Evolutionary conservation across 1,284 basidiomycete genomes (phyloP).

Genomic region (Cryptococcus neoformans): DNA sequence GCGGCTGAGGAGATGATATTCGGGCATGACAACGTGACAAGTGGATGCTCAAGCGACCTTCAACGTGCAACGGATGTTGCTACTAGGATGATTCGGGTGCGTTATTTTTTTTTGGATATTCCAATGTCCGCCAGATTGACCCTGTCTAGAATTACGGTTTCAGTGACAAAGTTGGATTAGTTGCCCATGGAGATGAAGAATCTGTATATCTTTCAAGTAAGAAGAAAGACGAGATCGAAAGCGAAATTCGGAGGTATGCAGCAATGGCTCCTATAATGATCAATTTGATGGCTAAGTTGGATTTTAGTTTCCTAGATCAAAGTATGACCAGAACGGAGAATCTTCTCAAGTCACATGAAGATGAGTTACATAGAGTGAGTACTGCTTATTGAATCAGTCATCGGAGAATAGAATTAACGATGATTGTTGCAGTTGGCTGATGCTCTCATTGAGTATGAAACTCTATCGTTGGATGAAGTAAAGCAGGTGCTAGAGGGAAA

Average conservation of each 20-base stretch:
- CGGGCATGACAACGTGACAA: constrained; percentile 80
- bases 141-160: constrained; percentile 65
- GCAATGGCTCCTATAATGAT: constrained; percentile 1
- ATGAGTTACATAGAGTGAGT: constrained; percentile 74
- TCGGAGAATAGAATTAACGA: background rate
- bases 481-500: constrained; percentile 77
- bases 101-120: constrained; percentile 24
- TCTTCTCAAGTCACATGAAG: constrained; percentile 67
- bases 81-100: constrained; percentile 81
- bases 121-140: background rate
- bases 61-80: constrained; percentile 73
- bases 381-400: background rate
- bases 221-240: constrained; percentile 77
- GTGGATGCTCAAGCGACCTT: constrained; percentile 86
- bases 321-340: constrained; percentile 67
- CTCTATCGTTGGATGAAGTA: constrained; percentile 82
- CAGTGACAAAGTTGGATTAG: constrained; percentile 76
- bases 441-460: constrained; percentile 90
- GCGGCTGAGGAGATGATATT: constrained; percentile 92
- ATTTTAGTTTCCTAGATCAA: constrained; percentile 65
- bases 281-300: background rate
- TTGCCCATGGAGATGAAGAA: constrained; percentile 67
- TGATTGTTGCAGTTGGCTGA: constrained; percentile 63
- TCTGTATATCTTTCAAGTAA: constrained; percentile 65
- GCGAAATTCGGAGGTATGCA: constrained; percentile 72